Percentiles rank a stretch among this genome's conserved stretches.
Evolutionary conservation across 768 basidiomycete species (phyloP).

Genomic region (Suillus cothurnatus): DNA sequence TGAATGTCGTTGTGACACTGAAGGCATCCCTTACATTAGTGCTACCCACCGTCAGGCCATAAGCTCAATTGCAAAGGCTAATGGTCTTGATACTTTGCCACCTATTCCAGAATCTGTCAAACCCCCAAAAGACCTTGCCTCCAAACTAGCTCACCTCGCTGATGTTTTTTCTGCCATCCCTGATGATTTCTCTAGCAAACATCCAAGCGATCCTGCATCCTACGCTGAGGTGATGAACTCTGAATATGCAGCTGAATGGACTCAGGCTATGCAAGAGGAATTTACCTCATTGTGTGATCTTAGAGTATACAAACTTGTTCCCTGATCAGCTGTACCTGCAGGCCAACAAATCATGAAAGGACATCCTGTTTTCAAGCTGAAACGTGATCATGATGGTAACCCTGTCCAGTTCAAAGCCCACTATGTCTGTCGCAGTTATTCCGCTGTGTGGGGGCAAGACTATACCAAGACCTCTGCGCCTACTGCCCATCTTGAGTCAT

Average conservation of each 20-base stretch:
- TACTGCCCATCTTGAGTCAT: neutral
- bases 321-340: accelerated
- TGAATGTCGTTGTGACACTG: too few relatives aligned
- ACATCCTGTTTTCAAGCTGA: neutral
- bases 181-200: too few relatives aligned
- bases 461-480: accelerated
- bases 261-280: neutral
- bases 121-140: too few relatives aligned
- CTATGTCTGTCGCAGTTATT: neutral
- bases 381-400: accelerated
- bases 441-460: neutral
- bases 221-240: neutral
- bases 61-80: too few relatives aligned
- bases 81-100: too few relatives aligned
- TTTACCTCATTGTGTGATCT: neutral
- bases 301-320: neutral
- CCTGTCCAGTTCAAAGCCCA: neutral
- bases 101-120: too few relatives aligned
- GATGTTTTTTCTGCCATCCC: neutral
- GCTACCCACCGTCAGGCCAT: too few relatives aligned
- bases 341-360: neutral
- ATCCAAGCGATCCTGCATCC: neutral
- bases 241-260: neutral
- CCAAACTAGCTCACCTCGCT: too few relatives aligned
- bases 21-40: too few relatives aligned